Evolutionary conservation across 176 grass and related monocot genomes (phyloP), one percentile per base, ranked within the genome.

Genomic region (Phoenix dactylifera): DNA sequence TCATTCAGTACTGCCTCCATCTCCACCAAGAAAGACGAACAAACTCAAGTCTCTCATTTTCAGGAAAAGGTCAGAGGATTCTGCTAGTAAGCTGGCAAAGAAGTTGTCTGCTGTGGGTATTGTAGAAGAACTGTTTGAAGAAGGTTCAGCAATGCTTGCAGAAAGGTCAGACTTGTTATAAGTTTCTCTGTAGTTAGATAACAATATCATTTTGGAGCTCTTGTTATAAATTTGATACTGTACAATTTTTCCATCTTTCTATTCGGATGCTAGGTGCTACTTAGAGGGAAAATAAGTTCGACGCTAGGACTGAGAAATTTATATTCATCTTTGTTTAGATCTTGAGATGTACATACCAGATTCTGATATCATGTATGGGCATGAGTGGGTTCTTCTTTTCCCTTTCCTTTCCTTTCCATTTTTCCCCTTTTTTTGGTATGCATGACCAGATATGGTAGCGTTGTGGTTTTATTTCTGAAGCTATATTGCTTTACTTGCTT

Each of bases 111-210:
- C 67, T 39, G 68, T 52, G n/a, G 80, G 77, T 68, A 69, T 87
- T 2, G 68, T 95, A 14, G 86, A 90, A 74, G 91, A 95, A 76
- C 51, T 95, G 66, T 95, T 90, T 57, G 91, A 95, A 84, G 91
- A 95, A 78, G 91, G 91, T 75, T 95, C 91, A 29, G 91, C 91
- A 15, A 95, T 95, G 80, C 80, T 95, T 57, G 78, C 86, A 66
- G 86, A 95, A 75, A 86, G 91, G 91, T 95, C 28, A 26, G 71
- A 79, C 52, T 26, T 68, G 24, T 4, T 16, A 14, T 44, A 44
- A 14, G 7, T 14, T 44, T 44, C 10, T 44, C 35, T 44, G 35
- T 44, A 44, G 14, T 44, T 44, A 12, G 9, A 44, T 44, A 44
- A 44, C 35, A 44, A 44, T 44, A 14, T 44, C 35, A 44, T 44